Evolutionary conservation across 345 rosid species (phyloP).

Genomic region (Moringa oleifera): DNA sequence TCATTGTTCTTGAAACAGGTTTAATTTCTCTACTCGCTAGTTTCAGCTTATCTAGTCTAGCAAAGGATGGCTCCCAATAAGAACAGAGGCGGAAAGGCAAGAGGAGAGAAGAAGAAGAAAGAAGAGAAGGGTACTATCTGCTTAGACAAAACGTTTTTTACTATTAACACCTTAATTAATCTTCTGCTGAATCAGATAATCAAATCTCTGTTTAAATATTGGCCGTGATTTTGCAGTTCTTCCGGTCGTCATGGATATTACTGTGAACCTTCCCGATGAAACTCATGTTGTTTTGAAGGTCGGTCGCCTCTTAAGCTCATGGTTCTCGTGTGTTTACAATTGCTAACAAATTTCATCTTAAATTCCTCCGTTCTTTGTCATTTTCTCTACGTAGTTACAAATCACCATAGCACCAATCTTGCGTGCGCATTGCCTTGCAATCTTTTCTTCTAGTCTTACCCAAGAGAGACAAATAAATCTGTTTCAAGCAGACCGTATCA

Average conservation of each 20-base stretch:
- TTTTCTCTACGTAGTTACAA: not conserved
- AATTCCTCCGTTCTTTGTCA: not conserved
- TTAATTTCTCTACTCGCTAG: not conserved
- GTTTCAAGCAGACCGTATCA: no score
- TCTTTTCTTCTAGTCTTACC: no score
- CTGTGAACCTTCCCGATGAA: slow-evolving; percentile 79
- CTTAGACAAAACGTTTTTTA: no score
- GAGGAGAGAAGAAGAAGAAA: slow-evolving; percentile 95
- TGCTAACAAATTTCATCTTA: not conserved
- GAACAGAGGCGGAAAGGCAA: slow-evolving; percentile 87
- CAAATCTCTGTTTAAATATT: not conserved
- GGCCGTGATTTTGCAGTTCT: slow-evolving; percentile 52
- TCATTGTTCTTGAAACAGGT: not conserved
- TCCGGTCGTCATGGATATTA: slow-evolving; percentile 78
- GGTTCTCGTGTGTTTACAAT: slow-evolving; percentile 7
- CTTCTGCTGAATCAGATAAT: not conserved
- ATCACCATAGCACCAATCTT: no score
- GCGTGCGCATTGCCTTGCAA: no score
- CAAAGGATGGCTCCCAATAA: slow-evolving; percentile 80
- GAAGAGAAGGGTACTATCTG: slow-evolving; percentile 70
- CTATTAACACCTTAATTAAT: not conserved
- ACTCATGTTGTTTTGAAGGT: slow-evolving; percentile 79
- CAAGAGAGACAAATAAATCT: no score
- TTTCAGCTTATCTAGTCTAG: slow-evolving; percentile 17
- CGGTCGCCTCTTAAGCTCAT: slow-evolving; percentile 14